phyloP scores from a whole-genome alignment of 1,139 yeast species.

The Yamadazyma spencermartinsiae region DNA sequence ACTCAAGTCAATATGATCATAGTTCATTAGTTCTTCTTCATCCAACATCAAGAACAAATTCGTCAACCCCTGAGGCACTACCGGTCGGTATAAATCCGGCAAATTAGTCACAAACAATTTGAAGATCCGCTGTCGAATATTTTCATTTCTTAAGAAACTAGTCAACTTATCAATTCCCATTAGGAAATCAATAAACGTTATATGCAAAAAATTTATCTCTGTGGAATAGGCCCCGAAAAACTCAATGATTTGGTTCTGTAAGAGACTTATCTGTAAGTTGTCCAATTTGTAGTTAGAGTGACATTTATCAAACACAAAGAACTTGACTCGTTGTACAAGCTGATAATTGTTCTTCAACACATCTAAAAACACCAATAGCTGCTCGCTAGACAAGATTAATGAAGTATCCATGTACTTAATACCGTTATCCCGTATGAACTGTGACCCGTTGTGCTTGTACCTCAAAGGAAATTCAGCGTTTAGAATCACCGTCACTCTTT shows the following conservation, averaged over 20 bases:
- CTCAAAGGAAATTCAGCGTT: conserved; percentile 30
- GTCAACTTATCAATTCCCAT: conserved; percentile 28
- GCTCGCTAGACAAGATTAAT: conserved; percentile 22
- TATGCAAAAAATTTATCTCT: conserved; percentile 34
- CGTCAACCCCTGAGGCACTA: conserved; percentile 29
- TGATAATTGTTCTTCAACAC: conserved; percentile 20
- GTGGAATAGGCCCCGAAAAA: conserved; percentile 28
- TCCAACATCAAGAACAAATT: conserved; percentile 36
- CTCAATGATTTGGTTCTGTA: conserved; percentile 23
- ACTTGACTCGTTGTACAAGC: conserved; percentile 26
- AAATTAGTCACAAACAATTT: conserved; percentile 33
- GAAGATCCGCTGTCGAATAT: conserved; percentile 31
- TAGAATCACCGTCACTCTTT: conserved; percentile 32
- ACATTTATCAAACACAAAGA: conserved; percentile 40
- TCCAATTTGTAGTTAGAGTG: conserved; percentile 20
- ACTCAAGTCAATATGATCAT: conserved; percentile 23
- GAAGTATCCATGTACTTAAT: conserved; percentile 33
- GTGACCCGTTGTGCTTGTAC: conserved; percentile 18
- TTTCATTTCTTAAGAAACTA: conserved; percentile 23
- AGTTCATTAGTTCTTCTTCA: conserved; percentile 26
- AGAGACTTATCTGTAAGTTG: conserved; percentile 18
- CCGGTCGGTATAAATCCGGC: conserved; percentile 26
- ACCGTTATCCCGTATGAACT: conserved; percentile 32
- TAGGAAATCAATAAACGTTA: conserved; percentile 33
- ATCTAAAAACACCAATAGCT: conserved; percentile 22